Base-by-base conservation (phyloP, 2,329 filamentous ascomycete species). In the Dryadomyces quercivorus region DNA sequence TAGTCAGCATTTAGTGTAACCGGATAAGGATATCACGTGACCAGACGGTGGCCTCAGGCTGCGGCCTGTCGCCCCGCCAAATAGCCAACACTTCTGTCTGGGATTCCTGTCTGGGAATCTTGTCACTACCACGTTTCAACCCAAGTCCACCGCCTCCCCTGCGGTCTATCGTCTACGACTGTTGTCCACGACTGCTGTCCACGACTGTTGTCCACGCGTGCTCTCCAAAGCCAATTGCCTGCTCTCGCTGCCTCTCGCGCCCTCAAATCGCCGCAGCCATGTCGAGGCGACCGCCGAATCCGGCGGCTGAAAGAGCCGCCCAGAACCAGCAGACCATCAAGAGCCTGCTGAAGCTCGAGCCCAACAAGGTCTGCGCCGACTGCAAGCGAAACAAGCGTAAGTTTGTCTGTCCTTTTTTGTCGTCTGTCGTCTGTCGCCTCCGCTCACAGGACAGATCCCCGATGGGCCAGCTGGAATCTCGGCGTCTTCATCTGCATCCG, bases 391-490 rank as follows among this genome's bases (percentile, higher is more conserved):
- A 97, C 76, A 98, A 97, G 71, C 93, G 91, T 94, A 71, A 62
- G 85, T 74, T 22, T 10, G 5, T 13, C n/a, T n/a, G n/a, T n/a
- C n/a, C n/a, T 22, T 38, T 12, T 20, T 40, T 10, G 13, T n/a
- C n/a, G n/a, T n/a, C n/a, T n/a, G 16, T 44, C n/a, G 16, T 3
- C 26, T 8, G 18, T 43, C 45, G 34, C 22, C 45, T 34, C 31
- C 5, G 34, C 31, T 48, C 18, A 8, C 40, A 34, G 51, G 43
- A 44, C 67, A 95, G 89, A 96, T 74, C 93, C 93, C 58, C 82
- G 93, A 86, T 98, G 93, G 93, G 93, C 93, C 36, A 96, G 90
- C 67, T 98, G 93, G 93, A 98, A 98, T 69, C 73, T 98, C 54
- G 93, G 93, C 63, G 84, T 98, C 66, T 98, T 98, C 68, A 77